Evolutionary conservation across 2,329 filamentous ascomycete species (phyloP).

Genomic region (Pseudogymnoascus sp.): DNA sequence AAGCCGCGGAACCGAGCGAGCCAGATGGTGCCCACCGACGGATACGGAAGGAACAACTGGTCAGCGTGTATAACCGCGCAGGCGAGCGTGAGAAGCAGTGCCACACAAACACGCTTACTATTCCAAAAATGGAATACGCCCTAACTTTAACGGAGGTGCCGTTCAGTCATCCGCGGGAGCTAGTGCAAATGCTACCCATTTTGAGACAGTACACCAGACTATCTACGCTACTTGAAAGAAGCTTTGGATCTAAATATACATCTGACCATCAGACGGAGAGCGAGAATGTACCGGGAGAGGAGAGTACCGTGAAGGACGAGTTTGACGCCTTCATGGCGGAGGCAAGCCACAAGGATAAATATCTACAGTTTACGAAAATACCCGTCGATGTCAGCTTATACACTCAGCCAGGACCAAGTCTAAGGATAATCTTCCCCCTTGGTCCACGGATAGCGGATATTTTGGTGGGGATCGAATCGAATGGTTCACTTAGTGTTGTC

Average conservation of each 20-base stretch:
- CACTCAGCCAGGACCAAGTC: slow-evolving; percentile 23
- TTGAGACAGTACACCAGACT: slow-evolving; percentile 70
- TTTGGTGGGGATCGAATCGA: slow-evolving; percentile 24
- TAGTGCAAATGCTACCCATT: slow-evolving; percentile 64
- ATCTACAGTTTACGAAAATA: slow-evolving; percentile 7
- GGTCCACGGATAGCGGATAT: slow-evolving; percentile 24
- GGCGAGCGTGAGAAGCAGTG: neutral
- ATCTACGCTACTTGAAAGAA: slow-evolving; percentile 54
- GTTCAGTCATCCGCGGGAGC: slow-evolving; percentile 70
- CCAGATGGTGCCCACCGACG: slow-evolving; percentile 10
- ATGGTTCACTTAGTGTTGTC: slow-evolving; percentile 24
- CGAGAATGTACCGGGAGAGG: slow-evolving; percentile 9
- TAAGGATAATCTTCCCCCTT: slow-evolving; percentile 25
- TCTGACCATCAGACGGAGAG: neutral
- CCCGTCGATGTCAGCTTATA: slow-evolving; percentile 24
- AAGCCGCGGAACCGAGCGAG: slow-evolving; percentile 19
- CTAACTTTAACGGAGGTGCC: slow-evolving; percentile 59
- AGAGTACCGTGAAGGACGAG: slow-evolving; percentile 21
- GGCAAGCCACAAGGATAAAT: neutral
- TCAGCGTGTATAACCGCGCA: neutral
- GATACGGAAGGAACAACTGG: neutral
- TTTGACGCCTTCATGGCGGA: slow-evolving; percentile 25
- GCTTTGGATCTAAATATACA: slow-evolving; percentile 37
- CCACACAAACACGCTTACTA: slow-evolving; percentile 54
- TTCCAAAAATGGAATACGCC: slow-evolving; percentile 67